Evolutionary conservation across 2,329 filamentous ascomycete genomes (phyloP), one percentile per base, ranked within the genome.

Genomic region (Rhinocladiella mackenziei): DNA sequence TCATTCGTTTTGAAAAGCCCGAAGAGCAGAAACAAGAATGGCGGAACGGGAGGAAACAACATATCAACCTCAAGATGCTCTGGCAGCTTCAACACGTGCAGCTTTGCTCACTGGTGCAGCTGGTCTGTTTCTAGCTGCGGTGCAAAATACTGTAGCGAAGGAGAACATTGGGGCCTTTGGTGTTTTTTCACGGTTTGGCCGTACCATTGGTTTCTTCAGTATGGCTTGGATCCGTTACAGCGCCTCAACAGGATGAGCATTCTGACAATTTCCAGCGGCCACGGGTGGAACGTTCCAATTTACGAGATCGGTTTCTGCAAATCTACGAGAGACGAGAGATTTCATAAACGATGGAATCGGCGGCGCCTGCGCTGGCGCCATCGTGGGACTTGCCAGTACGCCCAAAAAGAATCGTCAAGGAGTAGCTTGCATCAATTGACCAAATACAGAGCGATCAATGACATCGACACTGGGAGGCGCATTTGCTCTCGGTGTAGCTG

Each of bases 101-200:
- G 78, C 76, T 29, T 60, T 81, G 53, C 68, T 87, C 58, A 81
- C 83, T 50, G 80, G 81, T 60, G 70, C 72, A 48, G 77, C 77
- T 48, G 89, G 89, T 58, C 70, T 85, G 62, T 76, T 88, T 66
- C 65, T 84, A 49, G 84, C 87, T 38, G 83, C 85, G 43, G 76
- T 94, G 55, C 86, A 89, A 72, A 97, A 94, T 73, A 87, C 89
- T 47, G 77, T 96, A 58, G 76, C 83, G 43, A 89, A 81, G 72
- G 76, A 80, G 64, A 95, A 95, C 66, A 74, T 92, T 55, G 87
- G 89, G 58, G 77, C 82, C 51, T 79, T 83, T 72, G 85, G 86
- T 56, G 77, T 95, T 60, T 82, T 97, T 63, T 86, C 86, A 34
- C 80, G 81, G 60, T 83, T 81, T 45, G 89, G 89, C 55, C 74